A percentile compares a stretch with the other conserved stretches of the same genome.
phyloP scores from a whole-genome alignment of 2,329 filamentous ascomycete genomes.

The Orbilia oligospora region DNA sequence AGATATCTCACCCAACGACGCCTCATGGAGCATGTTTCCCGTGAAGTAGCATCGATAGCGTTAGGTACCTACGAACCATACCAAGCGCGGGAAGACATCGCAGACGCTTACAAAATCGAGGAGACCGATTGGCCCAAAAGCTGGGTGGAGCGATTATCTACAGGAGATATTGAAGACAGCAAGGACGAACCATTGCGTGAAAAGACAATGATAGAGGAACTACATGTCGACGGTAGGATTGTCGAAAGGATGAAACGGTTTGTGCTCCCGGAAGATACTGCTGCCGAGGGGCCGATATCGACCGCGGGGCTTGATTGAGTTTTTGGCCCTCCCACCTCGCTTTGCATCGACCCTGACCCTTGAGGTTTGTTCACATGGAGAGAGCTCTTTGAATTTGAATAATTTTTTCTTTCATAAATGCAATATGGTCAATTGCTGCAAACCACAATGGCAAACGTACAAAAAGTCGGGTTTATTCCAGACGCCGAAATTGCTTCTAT shows the following conservation, averaged over 20 bases:
- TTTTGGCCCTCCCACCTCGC: conserved; percentile 6
- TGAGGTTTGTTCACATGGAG: conserved; percentile 3
- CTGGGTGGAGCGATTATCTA: conserved; percentile 43
- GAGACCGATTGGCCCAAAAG: conserved; percentile 59
- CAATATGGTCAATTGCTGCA: conserved; percentile 18
- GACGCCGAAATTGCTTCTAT: conserved; percentile 54
- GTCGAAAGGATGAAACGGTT: conserved; percentile 61
- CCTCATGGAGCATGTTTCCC: conserved; percentile 89
- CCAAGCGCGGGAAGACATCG: conserved; percentile 63
- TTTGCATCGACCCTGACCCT: conserved; percentile 22
- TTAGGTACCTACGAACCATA: conserved; percentile 73
- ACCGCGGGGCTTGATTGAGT: conserved; percentile 42
- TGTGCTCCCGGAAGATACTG: conserved; percentile 51
- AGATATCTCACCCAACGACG: conserved; percentile 88
- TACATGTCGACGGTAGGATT: conserved; percentile 58
- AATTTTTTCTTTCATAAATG: conserved; percentile 26
- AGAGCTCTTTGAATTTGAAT: conserved; percentile 16
- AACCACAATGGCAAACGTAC: conserved; percentile 31
- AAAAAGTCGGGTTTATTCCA: conserved; percentile 40
- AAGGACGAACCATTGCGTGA: conserved; percentile 59
- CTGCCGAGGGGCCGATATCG: conserved; percentile 39
- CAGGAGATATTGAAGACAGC: conserved; percentile 44
- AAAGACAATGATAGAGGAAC: conserved; percentile 53
- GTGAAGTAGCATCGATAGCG: conserved; percentile 87
- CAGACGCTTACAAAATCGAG: conserved; percentile 48